phyloP scores from a whole-genome alignment of 805 yeast species.

The Sugiyamaella marilandica region DNA sequence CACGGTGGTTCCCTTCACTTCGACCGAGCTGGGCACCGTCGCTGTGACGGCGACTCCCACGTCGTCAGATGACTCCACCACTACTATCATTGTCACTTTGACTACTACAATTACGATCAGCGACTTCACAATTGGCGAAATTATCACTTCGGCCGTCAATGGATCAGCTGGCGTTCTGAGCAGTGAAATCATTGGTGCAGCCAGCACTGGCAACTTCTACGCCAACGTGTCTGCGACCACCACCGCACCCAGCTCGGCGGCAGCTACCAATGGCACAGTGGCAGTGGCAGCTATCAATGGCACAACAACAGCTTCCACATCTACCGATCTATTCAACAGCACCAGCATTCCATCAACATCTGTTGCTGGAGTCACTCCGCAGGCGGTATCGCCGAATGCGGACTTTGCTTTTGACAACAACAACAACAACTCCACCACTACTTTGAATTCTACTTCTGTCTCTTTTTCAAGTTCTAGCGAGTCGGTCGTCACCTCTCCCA shows the following conservation, averaged over 20 bases:
- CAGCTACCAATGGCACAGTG: not conserved
- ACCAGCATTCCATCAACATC: not conserved
- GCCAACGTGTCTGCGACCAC: slow-evolving; percentile 1
- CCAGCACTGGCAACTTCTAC: not conserved
- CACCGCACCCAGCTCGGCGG: not conserved
- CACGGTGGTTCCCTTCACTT: slow-evolving; percentile 8
- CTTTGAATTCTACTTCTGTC: not conserved
- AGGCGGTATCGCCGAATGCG: no score
- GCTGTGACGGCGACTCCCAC: not conserved
- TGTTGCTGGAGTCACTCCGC: not conserved
- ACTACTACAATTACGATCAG: slow-evolving; percentile 6
- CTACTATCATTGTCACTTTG: slow-evolving; percentile 9
- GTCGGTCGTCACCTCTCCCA: not conserved
- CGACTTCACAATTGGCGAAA: slow-evolving; percentile 5
- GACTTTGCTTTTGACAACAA: no score
- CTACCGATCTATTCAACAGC: not conserved
- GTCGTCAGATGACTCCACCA: slow-evolving; percentile 5
- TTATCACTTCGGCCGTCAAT: slow-evolving; percentile 2
- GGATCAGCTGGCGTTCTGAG: not conserved
- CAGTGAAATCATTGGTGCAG: not conserved
- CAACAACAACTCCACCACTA: no score
- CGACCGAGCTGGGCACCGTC: slow-evolving; percentile 1
- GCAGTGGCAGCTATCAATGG: not conserved
- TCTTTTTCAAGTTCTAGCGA: slow-evolving; percentile 1
- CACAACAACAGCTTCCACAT: not conserved